Evolutionary conservation across 768 basidiomycete species (phyloP), one percentile per base, ranked within the genome.

Genomic region (Lactarius quietus): DNA sequence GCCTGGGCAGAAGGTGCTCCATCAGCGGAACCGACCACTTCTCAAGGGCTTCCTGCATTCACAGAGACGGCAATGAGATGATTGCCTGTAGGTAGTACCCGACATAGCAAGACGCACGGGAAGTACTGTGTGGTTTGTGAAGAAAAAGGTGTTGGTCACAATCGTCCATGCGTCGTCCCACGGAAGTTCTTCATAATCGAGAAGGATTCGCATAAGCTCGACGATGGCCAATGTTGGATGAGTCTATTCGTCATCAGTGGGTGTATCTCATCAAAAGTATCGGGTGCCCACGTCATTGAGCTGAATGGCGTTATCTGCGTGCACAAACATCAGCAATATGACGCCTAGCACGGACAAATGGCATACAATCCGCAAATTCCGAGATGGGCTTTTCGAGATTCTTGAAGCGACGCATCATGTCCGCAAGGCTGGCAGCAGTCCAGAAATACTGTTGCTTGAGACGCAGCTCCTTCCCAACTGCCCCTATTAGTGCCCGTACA

Each of bases 371-470:
- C 1, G 94, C 83, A 73, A 99, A 86, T 69, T 91, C 86, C 12
- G 79, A 78, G 69, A 95, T 87, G 2, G 88, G 86, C 74, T 92
- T 89, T 57, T 85, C 88, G 23, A 91, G 80, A 77, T 96, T 90
- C 82, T 90, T 95, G 84, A 95, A 98, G 57, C 96, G 87, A 61
- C 96, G 85, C 56, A 96, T 72, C 73, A 98, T 97, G 73, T 98
- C 96, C 56, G 86, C 84, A 56, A 95, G 81, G 74, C 88, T 89
- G 33, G 95, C 90, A 56, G 91, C 87, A 48, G 92, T 93, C 93
- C 93, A 90, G 79, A 97, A 92, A 78, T 95, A 95, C 78, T 99
- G 96, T 71, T 98, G 96, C 80, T 96, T 95, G 69, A 98, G 82
- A 62, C 96, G 87, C 28, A 93, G 78, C 73, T 93, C 92, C 72